Percentiles rank a stretch among this genome's conserved stretches.
Evolutionary conservation across 352 stramenopile species (phyloP).

Genomic region (Globisporangium heterothallicum): DNA sequence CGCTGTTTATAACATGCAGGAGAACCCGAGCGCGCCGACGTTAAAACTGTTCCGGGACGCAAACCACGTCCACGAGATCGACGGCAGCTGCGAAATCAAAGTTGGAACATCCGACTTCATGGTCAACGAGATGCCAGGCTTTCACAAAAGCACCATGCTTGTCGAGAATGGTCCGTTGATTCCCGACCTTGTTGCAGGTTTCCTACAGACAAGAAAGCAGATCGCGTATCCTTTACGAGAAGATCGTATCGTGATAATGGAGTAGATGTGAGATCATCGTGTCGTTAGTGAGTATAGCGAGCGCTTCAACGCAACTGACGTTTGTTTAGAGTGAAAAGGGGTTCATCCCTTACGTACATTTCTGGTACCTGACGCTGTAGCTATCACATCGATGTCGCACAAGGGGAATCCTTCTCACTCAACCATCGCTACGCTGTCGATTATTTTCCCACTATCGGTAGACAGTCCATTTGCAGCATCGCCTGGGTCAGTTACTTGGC

Average conservation of each 20-base stretch:
- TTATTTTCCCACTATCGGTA: neutral
- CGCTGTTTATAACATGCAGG: constrained; percentile 1
- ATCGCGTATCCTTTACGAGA: constrained; percentile 9
- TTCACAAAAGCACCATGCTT: neutral
- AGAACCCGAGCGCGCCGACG: neutral
- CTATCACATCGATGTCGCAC: no score
- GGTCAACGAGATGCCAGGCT: neutral
- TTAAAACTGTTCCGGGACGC: constrained; percentile 5
- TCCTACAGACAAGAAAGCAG: neutral
- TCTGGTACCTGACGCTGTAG: no score
- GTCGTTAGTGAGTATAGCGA: no score
- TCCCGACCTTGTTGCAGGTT: constrained; percentile 4
- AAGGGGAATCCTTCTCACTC: neutral
- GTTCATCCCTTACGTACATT: no score
- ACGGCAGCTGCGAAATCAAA: neutral
- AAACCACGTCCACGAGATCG: neutral
- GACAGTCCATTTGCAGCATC: neutral
- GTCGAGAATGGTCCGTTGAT: neutral
- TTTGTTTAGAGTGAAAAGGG: no score
- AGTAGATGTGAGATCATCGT: no score
- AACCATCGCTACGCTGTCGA: neutral
- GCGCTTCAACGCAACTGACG: no score
- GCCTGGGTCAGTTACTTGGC: neutral
- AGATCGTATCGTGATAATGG: neutral
- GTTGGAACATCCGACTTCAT: neutral